Base-by-base conservation (phyloP, 305 asterid genomes). In the Fraxinus xanthoxyloides region DNA sequence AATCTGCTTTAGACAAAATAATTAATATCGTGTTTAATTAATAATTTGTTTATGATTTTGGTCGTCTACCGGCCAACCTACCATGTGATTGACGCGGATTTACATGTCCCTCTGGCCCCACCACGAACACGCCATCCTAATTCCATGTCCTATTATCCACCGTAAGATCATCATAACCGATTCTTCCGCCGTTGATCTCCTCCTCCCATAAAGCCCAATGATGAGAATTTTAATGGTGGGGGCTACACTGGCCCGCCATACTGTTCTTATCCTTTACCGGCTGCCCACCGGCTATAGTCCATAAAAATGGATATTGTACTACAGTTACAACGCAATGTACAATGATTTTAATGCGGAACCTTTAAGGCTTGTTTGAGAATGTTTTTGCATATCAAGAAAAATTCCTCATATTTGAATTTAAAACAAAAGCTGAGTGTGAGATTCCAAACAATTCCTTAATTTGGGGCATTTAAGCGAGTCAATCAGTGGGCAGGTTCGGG, bases 401-500 rank as follows among this genome's bases (percentile, higher is more conserved):
- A 7, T 59, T 59, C 70, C 9, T 21, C 24, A 23, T 21, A 21
- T 67, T 8, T 65, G 7, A 26, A 21, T 67, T 67, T 5, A 19
- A 77, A 73, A 26, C 13, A 19, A 30, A 19, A 56, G 75, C 15
- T 40, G 70, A 23, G 77, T 48, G 61, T 34, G 72, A 72, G 51
- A 54, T 70, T 35, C 82, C 87, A 85, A 85, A 77, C 83, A 56
- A 38, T 34, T 10, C 77, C 40, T 48, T 32, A 5, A 28, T 6
- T 3, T 19, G 70, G 34, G 30, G 59, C 56, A n/a, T n/a, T n/a
- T n/a, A 79, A 35, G 82, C 78, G 83, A 84, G 92, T 90, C 94
- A 92, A 92, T 88, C 89, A 87, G 82, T 86, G 92, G 82, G 86
- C 81, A 81, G 97, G 87, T 82, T 87, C 89, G 89, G 92, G 87